phyloP scores from a whole-genome alignment of 2,329 filamentous ascomycete genomes.

The Xylariomycetidae sp. region DNA sequence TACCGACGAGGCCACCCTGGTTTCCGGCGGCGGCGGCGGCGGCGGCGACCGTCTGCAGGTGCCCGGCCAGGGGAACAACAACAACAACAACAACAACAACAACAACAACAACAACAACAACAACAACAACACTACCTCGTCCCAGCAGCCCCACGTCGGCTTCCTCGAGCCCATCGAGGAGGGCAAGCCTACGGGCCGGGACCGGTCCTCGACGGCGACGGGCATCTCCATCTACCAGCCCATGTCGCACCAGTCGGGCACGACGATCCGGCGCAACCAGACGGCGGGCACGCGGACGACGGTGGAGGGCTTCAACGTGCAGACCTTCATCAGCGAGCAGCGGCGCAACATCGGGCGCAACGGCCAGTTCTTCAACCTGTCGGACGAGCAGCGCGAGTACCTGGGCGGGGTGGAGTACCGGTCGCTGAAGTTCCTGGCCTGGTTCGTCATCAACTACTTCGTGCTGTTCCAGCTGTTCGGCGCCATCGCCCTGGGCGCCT shows the following conservation, averaged over 20 bases:
- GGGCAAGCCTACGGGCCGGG: slow-evolving; percentile 8
- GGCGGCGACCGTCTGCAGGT: too few species aligned
- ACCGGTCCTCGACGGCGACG: slow-evolving; percentile 10
- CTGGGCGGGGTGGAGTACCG: slow-evolving; percentile 49
- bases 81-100: too few species aligned
- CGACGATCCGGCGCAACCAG: slow-evolving; percentile 11
- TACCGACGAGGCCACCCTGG: too few species aligned
- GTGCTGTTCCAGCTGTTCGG: slow-evolving; percentile 52
- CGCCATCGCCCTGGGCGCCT: slow-evolving; percentile 46
- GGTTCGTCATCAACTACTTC: slow-evolving; percentile 36
- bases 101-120: too few species aligned
- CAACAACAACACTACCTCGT: too few species aligned
- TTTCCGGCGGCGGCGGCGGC: too few species aligned
- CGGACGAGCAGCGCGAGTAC: slow-evolving; percentile 39
- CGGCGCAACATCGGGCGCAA: slow-evolving; percentile 33
- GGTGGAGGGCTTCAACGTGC: slow-evolving; percentile 18
- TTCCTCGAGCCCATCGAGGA: slow-evolving; percentile 20
- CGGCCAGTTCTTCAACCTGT: slow-evolving; percentile 42
- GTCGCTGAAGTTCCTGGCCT: slow-evolving; percentile 41
- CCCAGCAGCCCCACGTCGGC: slow-evolving; percentile 16
- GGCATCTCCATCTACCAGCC: slow-evolving; percentile 18
- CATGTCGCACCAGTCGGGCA: slow-evolving; percentile 14
- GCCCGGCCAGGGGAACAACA: too few species aligned
- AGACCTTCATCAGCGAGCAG: slow-evolving; percentile 22
- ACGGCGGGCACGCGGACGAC: slow-evolving; percentile 11